These are phyloP conservation scores for Kuraishia ogatae DNA, from an alignment of 805 yeast species.

Conservation along the genomic window DNA sequence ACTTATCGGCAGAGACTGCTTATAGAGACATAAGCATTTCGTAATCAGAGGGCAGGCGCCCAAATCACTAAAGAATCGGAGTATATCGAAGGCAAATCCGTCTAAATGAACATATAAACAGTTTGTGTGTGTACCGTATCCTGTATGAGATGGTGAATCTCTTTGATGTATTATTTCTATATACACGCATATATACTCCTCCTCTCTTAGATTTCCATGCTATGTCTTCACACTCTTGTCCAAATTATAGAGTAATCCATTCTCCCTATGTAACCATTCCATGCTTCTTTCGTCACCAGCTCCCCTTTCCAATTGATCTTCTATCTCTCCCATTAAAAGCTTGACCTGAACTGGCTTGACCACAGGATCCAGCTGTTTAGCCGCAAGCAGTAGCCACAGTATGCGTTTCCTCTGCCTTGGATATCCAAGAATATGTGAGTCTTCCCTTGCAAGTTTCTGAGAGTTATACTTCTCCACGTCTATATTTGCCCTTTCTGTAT, in stretches of 20 bases:
- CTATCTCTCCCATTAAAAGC: constrained; percentile 1
- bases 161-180: no score
- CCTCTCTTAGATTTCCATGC: not conserved
- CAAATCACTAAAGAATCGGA: no score
- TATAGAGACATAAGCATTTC: no score
- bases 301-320: not conserved
- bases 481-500: constrained; percentile 27
- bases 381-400: constrained; percentile 68
- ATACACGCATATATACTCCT: no score
- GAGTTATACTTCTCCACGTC: constrained; percentile 8
- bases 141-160: no score
- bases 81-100: no score
- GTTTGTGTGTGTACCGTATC: no score
- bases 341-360: constrained; percentile 14
- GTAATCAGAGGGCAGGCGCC: no score
- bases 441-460: constrained; percentile 21
- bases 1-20: no score
- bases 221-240: constrained; percentile 7
- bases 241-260: constrained; percentile 15
- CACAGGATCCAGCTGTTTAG: constrained; percentile 53
- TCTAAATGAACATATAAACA: no score
- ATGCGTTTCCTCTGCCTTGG: constrained; percentile 67
- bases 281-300: not conserved
- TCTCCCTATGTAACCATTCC: constrained; percentile 18
- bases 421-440: constrained; percentile 37